Evolutionary conservation across 345 rosid species (phyloP).

Genomic region (Eucalyptus victrix): DNA sequence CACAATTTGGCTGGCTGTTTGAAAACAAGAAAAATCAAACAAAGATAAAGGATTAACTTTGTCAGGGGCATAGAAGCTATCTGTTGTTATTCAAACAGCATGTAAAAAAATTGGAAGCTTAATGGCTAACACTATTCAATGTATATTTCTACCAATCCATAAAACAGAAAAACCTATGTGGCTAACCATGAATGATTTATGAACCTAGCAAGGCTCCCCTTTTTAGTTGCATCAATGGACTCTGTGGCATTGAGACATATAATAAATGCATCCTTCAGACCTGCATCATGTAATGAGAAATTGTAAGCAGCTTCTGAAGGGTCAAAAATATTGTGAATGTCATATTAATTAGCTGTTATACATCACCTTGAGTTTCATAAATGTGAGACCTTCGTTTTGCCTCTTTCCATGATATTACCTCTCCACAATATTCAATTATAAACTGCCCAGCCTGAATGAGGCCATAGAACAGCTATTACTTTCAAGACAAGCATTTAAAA

Average conservation of each 20-base stretch:
- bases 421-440: conserved; percentile 94
- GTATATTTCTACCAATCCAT: neutral
- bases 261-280: conserved; percentile 85
- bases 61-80: neutral
- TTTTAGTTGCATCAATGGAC: conserved; percentile 87
- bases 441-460: conserved; percentile 66
- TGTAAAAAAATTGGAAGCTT: neutral
- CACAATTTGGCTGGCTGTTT: conserved; percentile 87
- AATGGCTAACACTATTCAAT: neutral
- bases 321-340: neutral
- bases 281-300: conserved; percentile 24
- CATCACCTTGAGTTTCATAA: conserved; percentile 64
- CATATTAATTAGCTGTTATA: neutral
- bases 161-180: neutral
- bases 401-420: conserved; percentile 93
- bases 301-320: neutral
- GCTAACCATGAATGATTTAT: conserved; percentile 97
- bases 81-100: neutral
- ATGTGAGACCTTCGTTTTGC: conserved; percentile 77
- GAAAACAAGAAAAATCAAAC: neutral
- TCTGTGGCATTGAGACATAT: conserved; percentile 76
- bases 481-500: neutral
- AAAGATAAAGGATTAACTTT: neutral
- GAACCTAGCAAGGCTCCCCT: conserved; percentile 91
- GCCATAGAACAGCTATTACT: neutral